Evolutionary conservation across 2,329 filamentous ascomycete species (phyloP), one percentile per base, ranked within the genome.

Genomic region (Diaporthe destruens): DNA sequence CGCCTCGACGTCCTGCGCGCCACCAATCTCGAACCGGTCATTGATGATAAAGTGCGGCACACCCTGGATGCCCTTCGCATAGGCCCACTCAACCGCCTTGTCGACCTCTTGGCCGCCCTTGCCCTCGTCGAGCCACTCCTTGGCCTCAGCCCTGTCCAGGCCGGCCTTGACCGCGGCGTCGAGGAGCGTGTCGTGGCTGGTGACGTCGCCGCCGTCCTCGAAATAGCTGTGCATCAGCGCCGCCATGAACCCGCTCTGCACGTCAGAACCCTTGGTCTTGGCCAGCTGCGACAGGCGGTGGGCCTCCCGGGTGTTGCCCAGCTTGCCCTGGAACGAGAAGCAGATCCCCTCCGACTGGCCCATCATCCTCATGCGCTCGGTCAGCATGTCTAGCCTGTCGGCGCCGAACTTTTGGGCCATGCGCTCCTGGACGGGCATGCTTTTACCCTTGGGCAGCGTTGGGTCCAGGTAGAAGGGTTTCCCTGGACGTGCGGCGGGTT

Each of bases 381-480:
- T 85, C 72, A 94, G 89, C 75, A 87, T 85, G 0, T 82, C 78
- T 1, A 89, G 83, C 47, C 91, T 87, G 55, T 91, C 88, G 20
- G 87, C 82, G 47, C 94, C 94, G 80, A 95, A 95, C 75, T 91
- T 92, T 29, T 83, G 79, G 16, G 84, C 84, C 80, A 92, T 92
- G 79, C 88, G 88, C 75, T 81, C 85, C 2, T 74, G 77, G 54
- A 87, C 80, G 23, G 87, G 85, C 5, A 87, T 77, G 7, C 86
- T 84, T 51, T 77, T 76, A 29, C 79, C 81, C 32, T n/a, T 54
- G 6, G 85, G 82, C 0, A 92, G 87, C 0, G 89, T 85, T 0
- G 93, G 92, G 78, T 95, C 91, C 68, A 97, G 88, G 80, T 96
- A 95, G 84, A 93, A 97, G 1, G 94, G 92, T 74, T 89, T 87